Evolutionary conservation across 148 eudicot species (phyloP), one percentile per base, ranked within the genome.

Genomic region (Heliosperma pusillum): DNA sequence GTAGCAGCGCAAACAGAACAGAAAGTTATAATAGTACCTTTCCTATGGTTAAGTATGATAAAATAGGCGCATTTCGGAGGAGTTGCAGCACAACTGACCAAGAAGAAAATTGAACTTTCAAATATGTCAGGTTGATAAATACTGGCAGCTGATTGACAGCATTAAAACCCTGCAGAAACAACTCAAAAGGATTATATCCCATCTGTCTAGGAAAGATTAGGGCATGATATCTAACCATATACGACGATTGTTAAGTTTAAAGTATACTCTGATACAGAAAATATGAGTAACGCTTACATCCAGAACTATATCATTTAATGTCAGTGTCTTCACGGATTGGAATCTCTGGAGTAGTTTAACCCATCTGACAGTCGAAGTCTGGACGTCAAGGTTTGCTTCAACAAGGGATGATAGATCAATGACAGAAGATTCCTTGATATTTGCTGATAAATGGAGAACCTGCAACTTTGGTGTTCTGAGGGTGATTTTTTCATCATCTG

Each of bases 381-480:
- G 0, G 65, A 63, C 9, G 5, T 16, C 3, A 27, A 74, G 68
- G 5, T 11, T 27, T n/a, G 42, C 70, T 26, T 45, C 70, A 47
- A 64, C 62, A 7, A 74, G 61, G 6, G 77, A 74, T 6, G 58
- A 50, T 17, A 74, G 40, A 10, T 64, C 42, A 12, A 5, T 5
- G 55, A 64, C 17, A 3, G 10, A 6, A 29, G 69, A 26, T 2
- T 10, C 2, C 26, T 3, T 44, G 58, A 73, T 45, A 19, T 9
- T 13, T 1, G 19, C 10, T 47, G 42, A 19, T 13, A 75, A 29
- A 36, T 59, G 61, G 30, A 74, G 62, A 30, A 24, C 8, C 56
- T 77, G 44, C 17, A 80, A 66, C 55, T 66, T 70, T 8, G 74
- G 73, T 70, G 78, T 79, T 55, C 63, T 74, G 9, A 80, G 27